Base-by-base conservation (phyloP, 2,329 filamentous ascomycete genomes). In the Pestalotiopsis sp. region DNA sequence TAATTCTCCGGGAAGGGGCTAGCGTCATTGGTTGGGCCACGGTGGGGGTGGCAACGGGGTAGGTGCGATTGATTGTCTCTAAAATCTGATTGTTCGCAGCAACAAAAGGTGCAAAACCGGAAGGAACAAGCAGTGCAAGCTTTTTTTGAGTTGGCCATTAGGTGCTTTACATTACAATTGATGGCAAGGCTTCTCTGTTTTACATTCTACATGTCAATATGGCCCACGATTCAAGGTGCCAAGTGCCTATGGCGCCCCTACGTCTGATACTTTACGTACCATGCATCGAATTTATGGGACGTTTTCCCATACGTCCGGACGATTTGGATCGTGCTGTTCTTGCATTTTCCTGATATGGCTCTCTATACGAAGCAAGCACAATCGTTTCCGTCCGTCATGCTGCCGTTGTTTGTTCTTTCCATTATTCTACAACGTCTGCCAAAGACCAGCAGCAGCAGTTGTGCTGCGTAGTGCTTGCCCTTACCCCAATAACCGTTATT, bases 1-100 rank as follows among this genome's bases (percentile, higher is more conserved):
- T 78, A 78, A 62, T 78, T 77, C 17, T 67, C 66, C 66, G 62
- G 66, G 49, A 68, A 67, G 66, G 66, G 52, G 66, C 61, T 67
- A 66, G 66, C 39, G 63, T 60, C 45, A 36, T 61, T 25, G 66
- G 56, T 39, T 14, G 13, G 63, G 45, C 61, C 49, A 61, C 56
- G 38, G 58, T 65, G 45, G 66, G 65, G 58, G 66, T 69, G 66
- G 65, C 31, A 65, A 57, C 14, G 65, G 67, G 59, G 52, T 62
- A 68, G 68, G 66, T 31, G 56, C 56, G 52, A 60, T 38, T 23
- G 14, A 52, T n/a, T 20, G 20, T 52, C 14, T 62, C 23, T 27
- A 23, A 23, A 23, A 59, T 27, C 57, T 13, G 57, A 36, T 59
- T 59, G 25, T 27, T 39, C 31, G 25, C 17, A 14, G n/a, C 38